Percentiles rank a stretch among this genome's conserved stretches.
These are phyloP conservation scores for Torrubiella hemipterigena DNA, from an alignment of 2,329 filamentous ascomycete genomes.

Conservation along the genomic window DNA sequence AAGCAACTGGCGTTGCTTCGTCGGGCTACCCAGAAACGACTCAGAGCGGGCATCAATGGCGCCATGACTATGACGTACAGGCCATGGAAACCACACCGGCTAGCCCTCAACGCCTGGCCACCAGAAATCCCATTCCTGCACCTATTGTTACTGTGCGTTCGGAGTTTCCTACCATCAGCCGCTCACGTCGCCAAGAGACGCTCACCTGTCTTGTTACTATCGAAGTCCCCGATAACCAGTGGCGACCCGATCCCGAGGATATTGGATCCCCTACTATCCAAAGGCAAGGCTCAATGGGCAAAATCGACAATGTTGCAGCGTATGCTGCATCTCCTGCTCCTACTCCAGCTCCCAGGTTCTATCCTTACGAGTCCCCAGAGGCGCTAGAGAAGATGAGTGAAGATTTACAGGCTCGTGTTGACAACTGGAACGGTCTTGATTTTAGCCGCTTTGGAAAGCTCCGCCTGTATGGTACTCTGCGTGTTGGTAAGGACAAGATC, in stretches of 20 bases:
- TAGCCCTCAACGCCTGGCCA: constrained; percentile 53
- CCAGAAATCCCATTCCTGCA: constrained; percentile 78
- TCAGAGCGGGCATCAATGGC: constrained; percentile 56
- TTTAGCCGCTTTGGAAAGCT: constrained; percentile 88
- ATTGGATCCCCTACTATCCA: constrained; percentile 41
- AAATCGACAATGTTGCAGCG: constrained; percentile 42
- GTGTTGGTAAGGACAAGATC: constrained; percentile 89
- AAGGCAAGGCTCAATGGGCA: constrained; percentile 23
- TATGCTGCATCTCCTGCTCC: constrained; percentile 48
- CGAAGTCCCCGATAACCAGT: constrained; percentile 86
- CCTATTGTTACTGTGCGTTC: constrained; percentile 91
- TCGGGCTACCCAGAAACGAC: constrained; percentile 69
- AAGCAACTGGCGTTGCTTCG: constrained; percentile 57
- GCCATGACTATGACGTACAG: constrained; percentile 91
- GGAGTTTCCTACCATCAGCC: constrained; percentile 88
- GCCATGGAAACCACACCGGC: constrained; percentile 82
- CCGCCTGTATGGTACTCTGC: constrained; percentile 75
- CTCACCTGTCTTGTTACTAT: constrained; percentile 89
- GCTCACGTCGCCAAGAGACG: constrained; percentile 87
- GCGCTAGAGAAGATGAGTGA: constrained; percentile 78
- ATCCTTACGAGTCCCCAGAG: constrained; percentile 64
- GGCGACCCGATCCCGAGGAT: constrained; percentile 77
- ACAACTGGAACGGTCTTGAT: constrained; percentile 96
- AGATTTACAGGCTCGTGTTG: constrained; percentile 72
- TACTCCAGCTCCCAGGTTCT: constrained; percentile 45